Conservation (phyloP, 163 green algal genomes). For the Chlamydomonas reinhardtii region DNA sequence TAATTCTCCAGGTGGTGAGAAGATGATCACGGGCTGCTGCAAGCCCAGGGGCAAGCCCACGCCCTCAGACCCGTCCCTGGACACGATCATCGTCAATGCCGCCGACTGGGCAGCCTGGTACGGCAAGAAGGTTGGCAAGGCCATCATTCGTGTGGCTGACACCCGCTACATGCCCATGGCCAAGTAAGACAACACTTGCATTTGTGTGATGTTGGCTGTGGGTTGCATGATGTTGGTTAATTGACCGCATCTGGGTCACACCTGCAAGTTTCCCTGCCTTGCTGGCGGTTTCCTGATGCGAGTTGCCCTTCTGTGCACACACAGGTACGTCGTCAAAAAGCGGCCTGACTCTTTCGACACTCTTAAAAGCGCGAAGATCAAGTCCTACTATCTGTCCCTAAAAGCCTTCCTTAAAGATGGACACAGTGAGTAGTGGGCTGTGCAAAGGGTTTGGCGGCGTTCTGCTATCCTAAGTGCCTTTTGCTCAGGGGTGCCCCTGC, state of each 20-base stretch:
- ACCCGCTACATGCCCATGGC: neutral
- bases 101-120: neutral
- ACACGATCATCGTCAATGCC: neutral
- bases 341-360: too few relatives aligned
- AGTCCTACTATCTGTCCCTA: neutral
- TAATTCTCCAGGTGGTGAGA: neutral
- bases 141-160: neutral
- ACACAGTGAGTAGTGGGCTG: constrained; percentile 2
- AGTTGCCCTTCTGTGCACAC: neutral
- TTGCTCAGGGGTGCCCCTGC: too few relatives aligned
- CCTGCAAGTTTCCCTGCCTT: too few relatives aligned
- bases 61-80: constrained; percentile 1
- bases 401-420: neutral
- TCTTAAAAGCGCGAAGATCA: neutral
- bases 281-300: too few relatives aligned
- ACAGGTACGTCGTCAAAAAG: neutral
- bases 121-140: constrained; percentile 15
- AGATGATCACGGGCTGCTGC: constrained; percentile 17
- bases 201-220: neutral
- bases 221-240: neutral
- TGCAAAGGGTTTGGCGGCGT: too few relatives aligned
- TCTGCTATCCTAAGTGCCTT: too few relatives aligned
- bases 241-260: too few relatives aligned
- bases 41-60: neutral
- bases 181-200: neutral